Evolutionary conservation across 768 basidiomycete species (phyloP), one percentile per base, ranked within the genome.

Genomic region (Ramaria sp.): DNA sequence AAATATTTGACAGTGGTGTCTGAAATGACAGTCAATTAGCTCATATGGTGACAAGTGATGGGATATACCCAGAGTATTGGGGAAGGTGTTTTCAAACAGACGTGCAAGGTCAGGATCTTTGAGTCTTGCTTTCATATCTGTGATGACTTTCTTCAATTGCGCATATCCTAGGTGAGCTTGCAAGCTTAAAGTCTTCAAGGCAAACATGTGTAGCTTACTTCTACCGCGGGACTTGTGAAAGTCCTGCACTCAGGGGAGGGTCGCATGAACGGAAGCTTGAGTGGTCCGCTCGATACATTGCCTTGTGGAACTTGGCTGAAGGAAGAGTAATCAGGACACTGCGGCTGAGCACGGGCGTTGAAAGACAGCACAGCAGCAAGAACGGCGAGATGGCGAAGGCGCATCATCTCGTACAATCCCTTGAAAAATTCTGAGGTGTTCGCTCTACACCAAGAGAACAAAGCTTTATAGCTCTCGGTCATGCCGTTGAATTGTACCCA

Each of bases 1-100:
- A 82, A 88, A 64, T 88, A 91, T 65, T 79, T 83, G 57, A 91
- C 82, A 7, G 88, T 88, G 3, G 87, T 89, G 63, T 90, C 88
- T 87, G 58, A 33, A 17, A 15, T n/a, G 20, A 3, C n/a, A 43
- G 13, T 34, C 19, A 24, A 10, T 7, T 51, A 27, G 37, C 20
- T 37, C n/a, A n/a, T n/a, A n/a, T 31, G n/a, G 31, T 10, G 17
- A 19, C 58, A 37, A 13, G 12, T 27, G 12, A n/a, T 24, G 19
- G 19, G 9, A 1, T 31, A 5, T 61, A 86, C 86, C 87, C 46
- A 90, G 76, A 0, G 88, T 90, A 62, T 88, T 88, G 3, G 88
- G 88, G 64, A 88, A 88, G 0, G 87, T 83, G 60, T 89, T 90
- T 67, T 88, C 87, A 61, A 90, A 90, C 20, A 90, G 66, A 51